Evolutionary conservation across 179 eudicot genomes (phyloP), one percentile per base, ranked within the genome.

Genomic region (Nepenthes alata): DNA sequence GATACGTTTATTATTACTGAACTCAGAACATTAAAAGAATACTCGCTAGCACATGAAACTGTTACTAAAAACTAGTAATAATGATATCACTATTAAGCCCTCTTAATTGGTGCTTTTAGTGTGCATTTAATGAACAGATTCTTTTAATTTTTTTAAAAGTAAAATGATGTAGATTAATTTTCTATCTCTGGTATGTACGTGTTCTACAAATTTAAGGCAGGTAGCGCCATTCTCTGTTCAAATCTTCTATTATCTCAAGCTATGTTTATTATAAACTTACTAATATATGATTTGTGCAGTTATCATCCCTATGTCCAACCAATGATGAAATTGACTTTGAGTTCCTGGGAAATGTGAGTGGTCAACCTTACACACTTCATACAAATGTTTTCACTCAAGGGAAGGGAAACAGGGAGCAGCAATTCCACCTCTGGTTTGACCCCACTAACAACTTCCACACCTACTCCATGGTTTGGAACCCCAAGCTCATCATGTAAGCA

Each of bases 361-460:
- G 83, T 0, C 79, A 78, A 41, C 83, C 83, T n/a, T 78, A 78
- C 63, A 78, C 83, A 2, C 57, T 78, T 7, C 83, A 78, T 61
- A 78, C 83, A 15, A 78, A 78, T 55, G 80, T 78, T 9, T 75
- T 72, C 45, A 75, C 80, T 3, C 72, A 72, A 70, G 83, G 83
- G 12, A 72, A 75, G 57, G 80, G 80, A 15, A 72, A 65, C 6
- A 25, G 80, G 12, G 80, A 76, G 49, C 80, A 76, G 35, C 80
- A 76, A 49, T 76, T 76, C 49, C 80, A 63, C 61, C 80, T 76
- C 53, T 76, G 80, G 80, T 76, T 72, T 39, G 80, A 76, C 15
- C 80, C 80, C 0, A 76, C 80, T 11, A 58, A 48, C 11, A 66
- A 68, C 51, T 76, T 72, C 61, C 80, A 76, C 60, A 60, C 68